Percentiles rank a stretch among this genome's conserved stretches.
Evolutionary conservation across 352 stramenopile genomes (phyloP).

Genomic region (Paralagenidium karlingii): DNA sequence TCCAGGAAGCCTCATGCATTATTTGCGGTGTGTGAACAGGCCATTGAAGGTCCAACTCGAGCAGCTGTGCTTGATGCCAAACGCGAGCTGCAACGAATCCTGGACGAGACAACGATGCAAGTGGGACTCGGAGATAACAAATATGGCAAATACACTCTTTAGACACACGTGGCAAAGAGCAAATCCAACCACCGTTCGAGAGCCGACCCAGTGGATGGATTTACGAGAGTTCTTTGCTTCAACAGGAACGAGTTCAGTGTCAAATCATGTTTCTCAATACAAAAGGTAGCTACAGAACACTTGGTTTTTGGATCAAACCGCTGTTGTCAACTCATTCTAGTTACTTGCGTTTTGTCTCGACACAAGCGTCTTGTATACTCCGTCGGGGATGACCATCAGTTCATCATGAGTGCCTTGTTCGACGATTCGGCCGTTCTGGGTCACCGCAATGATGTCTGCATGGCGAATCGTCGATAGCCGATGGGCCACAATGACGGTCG

Average conservation of each 20-base stretch:
- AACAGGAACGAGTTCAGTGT: no score
- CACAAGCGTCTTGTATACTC: slow-evolving; percentile 26
- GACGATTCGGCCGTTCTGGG: slow-evolving; percentile 60
- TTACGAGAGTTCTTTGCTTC: no score
- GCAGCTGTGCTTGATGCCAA: slow-evolving; percentile 61
- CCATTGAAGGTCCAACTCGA: slow-evolving; percentile 66
- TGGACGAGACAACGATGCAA: slow-evolving; percentile 84
- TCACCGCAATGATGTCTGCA: slow-evolving; percentile 82
- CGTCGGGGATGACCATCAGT: slow-evolving; percentile 27
- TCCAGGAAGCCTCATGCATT: background rate
- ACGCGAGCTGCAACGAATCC: slow-evolving; percentile 72
- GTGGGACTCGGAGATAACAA: slow-evolving; percentile 74
- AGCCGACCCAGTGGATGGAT: no score
- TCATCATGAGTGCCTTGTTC: slow-evolving; percentile 84
- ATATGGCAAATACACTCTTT: slow-evolving; percentile 85
- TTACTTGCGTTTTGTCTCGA: slow-evolving; percentile 10
- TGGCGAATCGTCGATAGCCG: slow-evolving; percentile 84
- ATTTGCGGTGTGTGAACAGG: slow-evolving; percentile 15
- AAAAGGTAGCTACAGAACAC: no score
- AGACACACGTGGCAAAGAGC: no score
- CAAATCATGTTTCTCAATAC: no score
- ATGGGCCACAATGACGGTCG: slow-evolving; percentile 82
- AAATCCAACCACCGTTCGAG: no score
- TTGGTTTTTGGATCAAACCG: no score
- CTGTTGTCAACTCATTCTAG: no score